Evolutionary conservation across 371 early-diverging fungal genomes (phyloP).

Genomic region (Mucor indicus): DNA sequence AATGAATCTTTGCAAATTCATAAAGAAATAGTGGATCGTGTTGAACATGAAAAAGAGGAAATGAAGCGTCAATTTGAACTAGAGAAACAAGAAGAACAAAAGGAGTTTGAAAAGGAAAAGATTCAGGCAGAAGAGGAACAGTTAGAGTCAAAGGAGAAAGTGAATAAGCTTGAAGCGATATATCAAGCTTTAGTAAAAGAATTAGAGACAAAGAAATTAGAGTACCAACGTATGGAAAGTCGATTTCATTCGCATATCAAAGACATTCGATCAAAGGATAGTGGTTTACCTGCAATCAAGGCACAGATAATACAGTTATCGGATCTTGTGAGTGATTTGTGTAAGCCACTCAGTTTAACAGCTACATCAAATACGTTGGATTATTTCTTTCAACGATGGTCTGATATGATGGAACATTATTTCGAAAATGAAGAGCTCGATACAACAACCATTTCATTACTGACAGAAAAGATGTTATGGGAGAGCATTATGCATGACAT

Average conservation of each 20-base stretch:
- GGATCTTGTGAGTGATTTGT: background rate
- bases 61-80: constrained; percentile 14
- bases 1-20: constrained; percentile 41
- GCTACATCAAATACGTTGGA: constrained; percentile 7
- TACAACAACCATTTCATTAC: constrained; percentile 10
- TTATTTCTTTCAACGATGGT: constrained; percentile 19
- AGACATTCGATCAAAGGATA: background rate
- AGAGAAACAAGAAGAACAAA: background rate
- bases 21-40: constrained; percentile 41
- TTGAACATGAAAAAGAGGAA: constrained; percentile 24
- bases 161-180: constrained; percentile 3
- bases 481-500: constrained; percentile 20
- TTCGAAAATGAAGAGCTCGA: constrained; percentile 7
- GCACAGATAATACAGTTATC: no score
- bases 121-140: constrained; percentile 2
- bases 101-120: constrained; percentile 1
- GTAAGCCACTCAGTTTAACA: background rate
- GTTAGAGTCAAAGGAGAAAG: constrained; percentile 1
- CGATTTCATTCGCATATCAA: constrained; percentile 33
- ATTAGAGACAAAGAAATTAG: constrained; percentile 21
- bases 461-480: constrained; percentile 24
- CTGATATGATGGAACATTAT: constrained; percentile 5
- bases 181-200: constrained; percentile 21
- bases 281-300: background rate
- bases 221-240: constrained; percentile 34